Evolutionary conservation across 2,329 filamentous ascomycete genomes (phyloP), one percentile per base, ranked within the genome.

Genomic region (Beauveria sp.): DNA sequence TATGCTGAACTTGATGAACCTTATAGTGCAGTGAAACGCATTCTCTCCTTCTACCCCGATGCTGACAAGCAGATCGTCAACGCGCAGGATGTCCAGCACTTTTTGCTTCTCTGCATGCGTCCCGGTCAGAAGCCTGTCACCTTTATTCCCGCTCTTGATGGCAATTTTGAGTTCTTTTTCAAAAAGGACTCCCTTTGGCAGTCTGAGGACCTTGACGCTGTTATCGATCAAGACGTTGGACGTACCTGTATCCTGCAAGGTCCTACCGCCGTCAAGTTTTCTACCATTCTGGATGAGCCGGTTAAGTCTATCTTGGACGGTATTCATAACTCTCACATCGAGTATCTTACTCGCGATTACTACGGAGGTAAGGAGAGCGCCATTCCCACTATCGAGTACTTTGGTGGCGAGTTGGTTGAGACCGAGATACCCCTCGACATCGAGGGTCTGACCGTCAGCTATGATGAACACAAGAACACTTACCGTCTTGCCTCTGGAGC

Each of bases 141-240:
- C 0, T 99, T 99, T 72, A 92, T 99, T 34, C 94, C 94, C 5
- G 82, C 89, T n/a, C 82, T 99, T 24, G 94, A 99, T 69, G 92
- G 96, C 65, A 96, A 93, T 72, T 99, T 99, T 67, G 94, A 99
- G 73, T 96, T 96, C 78, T 99, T 91, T 80, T 99, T 99, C 88
- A 99, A 99, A 86, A 99, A 99, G 80, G 94, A 99, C 75, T 99
- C 94, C 1, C 84, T 99, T 8, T 99, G 94, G 94, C 94, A 99
- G 77, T 97, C 94, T 1, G 94, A 99, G 76, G 94, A 99, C 70
- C 82, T 99, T 12, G 93, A 96, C 70, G 94, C 94, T 59, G 92
- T 99, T 62, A 92, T 97, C 63, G 93, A 83, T 67, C 94, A 97
- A 76, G 96, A 99, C 72, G 94, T 99, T 62, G 92, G 91, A 65